Evolutionary conservation across 805 yeast genomes (phyloP).

Genomic region (Yarrowia sp.): DNA sequence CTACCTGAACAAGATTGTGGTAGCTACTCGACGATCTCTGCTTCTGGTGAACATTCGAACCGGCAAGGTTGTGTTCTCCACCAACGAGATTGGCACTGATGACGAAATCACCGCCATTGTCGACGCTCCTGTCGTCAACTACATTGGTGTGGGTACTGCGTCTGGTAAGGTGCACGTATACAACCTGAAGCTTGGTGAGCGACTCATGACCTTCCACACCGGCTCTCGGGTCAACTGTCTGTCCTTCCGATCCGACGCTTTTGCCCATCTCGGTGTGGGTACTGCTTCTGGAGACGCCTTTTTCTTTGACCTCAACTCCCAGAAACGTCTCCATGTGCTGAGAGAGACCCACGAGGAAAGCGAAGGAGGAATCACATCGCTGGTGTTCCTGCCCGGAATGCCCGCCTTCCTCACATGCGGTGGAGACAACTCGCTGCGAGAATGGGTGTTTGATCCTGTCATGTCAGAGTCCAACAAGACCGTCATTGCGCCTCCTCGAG

Average conservation of each 20-base stretch:
- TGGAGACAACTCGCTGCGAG: conserved; percentile 87
- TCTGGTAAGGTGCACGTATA: conserved; percentile 70
- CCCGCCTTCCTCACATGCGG: conserved; percentile 89
- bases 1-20: conserved; percentile 83
- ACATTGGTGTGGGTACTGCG: conserved; percentile 76
- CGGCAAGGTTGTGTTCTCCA: conserved; percentile 69
- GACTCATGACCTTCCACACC: conserved; percentile 55
- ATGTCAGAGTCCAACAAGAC: conserved; percentile 59
- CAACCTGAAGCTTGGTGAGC: conserved; percentile 70
- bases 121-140: conserved; percentile 85
- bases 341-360: conserved; percentile 74
- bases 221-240: conserved; percentile 59
- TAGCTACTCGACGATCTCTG: conserved; percentile 73
- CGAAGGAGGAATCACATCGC: conserved; percentile 79
- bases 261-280: conserved; percentile 81
- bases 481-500: conserved; percentile 87
- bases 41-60: conserved; percentile 77
- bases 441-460: conserved; percentile 92
- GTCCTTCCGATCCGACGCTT: conserved; percentile 90
- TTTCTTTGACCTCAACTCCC: conserved; percentile 80
- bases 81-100: conserved; percentile 54
- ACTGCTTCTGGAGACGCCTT: conserved; percentile 80
- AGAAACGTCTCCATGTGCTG: conserved; percentile 76
- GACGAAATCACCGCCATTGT: conserved; percentile 73
- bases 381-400: conserved; percentile 84